These are phyloP conservation scores for Nakaseomyces delphensis DNA, from an alignment of 1,139 yeast genomes.

Conservation along the genomic window DNA sequence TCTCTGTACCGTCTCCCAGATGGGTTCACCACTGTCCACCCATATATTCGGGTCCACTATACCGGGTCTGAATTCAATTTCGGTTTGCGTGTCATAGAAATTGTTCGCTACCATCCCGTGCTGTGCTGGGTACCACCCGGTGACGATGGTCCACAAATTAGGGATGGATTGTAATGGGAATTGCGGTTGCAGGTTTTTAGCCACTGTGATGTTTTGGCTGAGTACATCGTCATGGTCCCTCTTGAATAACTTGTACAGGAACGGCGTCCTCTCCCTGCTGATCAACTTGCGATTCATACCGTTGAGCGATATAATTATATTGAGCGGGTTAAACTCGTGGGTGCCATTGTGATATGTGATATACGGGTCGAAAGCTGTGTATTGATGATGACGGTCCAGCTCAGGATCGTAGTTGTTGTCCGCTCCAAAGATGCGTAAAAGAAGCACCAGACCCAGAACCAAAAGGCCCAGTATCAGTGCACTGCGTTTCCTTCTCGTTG, in stretches of 20 bases:
- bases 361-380: conserved; percentile 23
- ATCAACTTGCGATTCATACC: conserved; percentile 6
- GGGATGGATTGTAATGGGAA: conserved; percentile 89
- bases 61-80: conserved; percentile 56
- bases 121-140: conserved; percentile 74
- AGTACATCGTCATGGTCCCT: background rate
- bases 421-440: background rate
- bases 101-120: conserved; percentile 87
- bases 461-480: background rate
- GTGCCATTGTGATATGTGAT: conserved; percentile 22
- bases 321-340: conserved; percentile 7
- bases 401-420: background rate
- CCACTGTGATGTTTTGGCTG: conserved; percentile 40
- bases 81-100: conserved; percentile 54
- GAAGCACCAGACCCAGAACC: background rate
- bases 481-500: background rate
- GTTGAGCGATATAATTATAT: conserved; percentile 5
- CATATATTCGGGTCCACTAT: conserved; percentile 48
- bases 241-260: conserved; percentile 2
- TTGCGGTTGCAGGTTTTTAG: conserved; percentile 74
- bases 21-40: conserved; percentile 64
- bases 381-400: conserved; percentile 3
- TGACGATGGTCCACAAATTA: conserved; percentile 83
- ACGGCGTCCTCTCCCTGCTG: conserved; percentile 5
- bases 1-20: conserved; percentile 70